Conservation (phyloP, 495 filamentous ascomycete species). For the Cryomyces antarcticus region DNA sequence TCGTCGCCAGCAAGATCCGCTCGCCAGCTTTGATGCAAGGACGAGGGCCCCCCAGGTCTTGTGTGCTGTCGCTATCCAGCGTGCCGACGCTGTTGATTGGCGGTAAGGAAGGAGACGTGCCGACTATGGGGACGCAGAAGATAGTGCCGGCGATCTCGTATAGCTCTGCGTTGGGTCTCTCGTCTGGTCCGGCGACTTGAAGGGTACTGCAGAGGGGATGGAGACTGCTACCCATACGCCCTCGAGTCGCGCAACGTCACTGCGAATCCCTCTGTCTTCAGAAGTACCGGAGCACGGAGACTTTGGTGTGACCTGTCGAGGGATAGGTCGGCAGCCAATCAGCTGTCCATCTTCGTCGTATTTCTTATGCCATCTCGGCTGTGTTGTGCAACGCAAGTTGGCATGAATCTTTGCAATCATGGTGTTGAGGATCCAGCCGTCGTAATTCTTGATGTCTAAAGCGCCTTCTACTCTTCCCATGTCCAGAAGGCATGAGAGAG, state of each 20-base stretch:
- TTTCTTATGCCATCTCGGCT: not conserved
- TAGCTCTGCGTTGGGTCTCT: not conserved
- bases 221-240: not conserved
- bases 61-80: too few relatives aligned
- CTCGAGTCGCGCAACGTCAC: not conserved
- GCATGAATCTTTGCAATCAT: constrained; percentile 7
- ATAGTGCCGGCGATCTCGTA: not conserved
- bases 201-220: not conserved
- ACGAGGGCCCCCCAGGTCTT: too few relatives aligned
- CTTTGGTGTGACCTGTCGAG: too few relatives aligned
- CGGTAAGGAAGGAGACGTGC: too few relatives aligned
- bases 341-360: not conserved
- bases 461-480: constrained; percentile 2
- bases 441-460: constrained; percentile 4
- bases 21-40: too few relatives aligned
- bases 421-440: constrained; percentile 17
- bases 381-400: constrained; percentile 1
- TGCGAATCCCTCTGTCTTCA: too few relatives aligned
- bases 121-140: too few relatives aligned
- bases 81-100: too few relatives aligned
- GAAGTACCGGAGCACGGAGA: too few relatives aligned
- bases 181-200: not conserved
- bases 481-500: constrained; percentile 3
- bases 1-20: too few relatives aligned
- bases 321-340: not conserved